Evolutionary conservation across 2,329 filamentous ascomycete genomes (phyloP).

Genomic region (Teratosphaeria epicoccoides): DNA sequence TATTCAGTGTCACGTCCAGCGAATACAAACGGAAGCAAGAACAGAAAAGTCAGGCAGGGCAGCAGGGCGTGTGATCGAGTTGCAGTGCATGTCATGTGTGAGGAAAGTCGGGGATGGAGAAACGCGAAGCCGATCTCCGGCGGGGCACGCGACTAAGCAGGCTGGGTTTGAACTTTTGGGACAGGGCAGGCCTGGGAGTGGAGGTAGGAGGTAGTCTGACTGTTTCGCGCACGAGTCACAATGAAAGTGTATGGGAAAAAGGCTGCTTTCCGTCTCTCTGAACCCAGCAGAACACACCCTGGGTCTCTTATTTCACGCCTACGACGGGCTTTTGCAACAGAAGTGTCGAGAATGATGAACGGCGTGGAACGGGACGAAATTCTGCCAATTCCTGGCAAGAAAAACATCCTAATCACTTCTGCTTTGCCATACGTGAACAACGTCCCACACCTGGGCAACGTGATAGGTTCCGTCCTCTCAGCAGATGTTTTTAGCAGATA

Average conservation of each 20-base stretch:
- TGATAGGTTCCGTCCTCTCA: conserved; percentile 76
- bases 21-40: no score
- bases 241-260: no score
- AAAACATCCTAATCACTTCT: conserved; percentile 82
- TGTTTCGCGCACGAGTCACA: neutral
- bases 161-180: no score
- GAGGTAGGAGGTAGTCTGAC: neutral
- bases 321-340: neutral
- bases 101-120: no score
- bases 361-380: conserved; percentile 25
- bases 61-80: no score
- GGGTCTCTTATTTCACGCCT: neutral
- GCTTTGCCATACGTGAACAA: conserved; percentile 80
- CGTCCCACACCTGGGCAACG: conserved; percentile 71
- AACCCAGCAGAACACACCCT: no score
- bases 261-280: no score
- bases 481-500: conserved; percentile 71
- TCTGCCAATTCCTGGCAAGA: conserved; percentile 47
- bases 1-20: no score
- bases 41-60: no score
- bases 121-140: neutral
- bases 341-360: conserved; percentile 1
- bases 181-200: no score
- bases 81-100: no score
- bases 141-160: neutral